Conservation (phyloP, 169 alveolate genomes). For the Cryptosporidium felis region DNA sequence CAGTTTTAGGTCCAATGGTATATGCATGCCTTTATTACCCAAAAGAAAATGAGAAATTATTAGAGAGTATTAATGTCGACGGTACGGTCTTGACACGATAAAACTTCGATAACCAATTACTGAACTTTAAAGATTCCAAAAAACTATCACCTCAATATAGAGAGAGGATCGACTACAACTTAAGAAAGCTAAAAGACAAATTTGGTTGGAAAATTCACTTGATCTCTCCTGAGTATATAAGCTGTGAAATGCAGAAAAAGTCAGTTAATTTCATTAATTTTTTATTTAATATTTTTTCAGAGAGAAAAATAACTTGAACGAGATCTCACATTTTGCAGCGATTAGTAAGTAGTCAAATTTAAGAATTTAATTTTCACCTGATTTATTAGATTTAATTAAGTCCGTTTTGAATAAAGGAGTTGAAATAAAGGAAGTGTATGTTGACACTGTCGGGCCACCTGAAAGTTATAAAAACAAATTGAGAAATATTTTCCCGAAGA, state of each 20-base stretch:
- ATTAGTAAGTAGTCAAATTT: conserved; percentile 68
- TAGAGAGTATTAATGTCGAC: conserved; percentile 84
- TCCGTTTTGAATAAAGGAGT: conserved; percentile 74
- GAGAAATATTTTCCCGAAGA: conserved; percentile 78
- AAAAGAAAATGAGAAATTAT: conserved; percentile 75
- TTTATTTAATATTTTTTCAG: conserved; percentile 69
- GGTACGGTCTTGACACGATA: conserved; percentile 70
- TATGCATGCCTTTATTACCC: conserved; percentile 94
- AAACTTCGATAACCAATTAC: not conserved
- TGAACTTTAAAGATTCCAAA: conserved; percentile 83
- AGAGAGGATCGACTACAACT: conserved; percentile 81
- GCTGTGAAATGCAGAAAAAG: conserved; percentile 86
- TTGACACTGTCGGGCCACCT: conserved; percentile 96
- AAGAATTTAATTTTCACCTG: not conserved
- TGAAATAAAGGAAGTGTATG: conserved; percentile 80
- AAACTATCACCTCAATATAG: conserved; percentile 84
- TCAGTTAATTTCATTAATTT: conserved; percentile 29
- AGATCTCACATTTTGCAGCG: conserved; percentile 91
- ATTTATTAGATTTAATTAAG: conserved; percentile 74
- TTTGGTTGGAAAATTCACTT: conserved; percentile 81
- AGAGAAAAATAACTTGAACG: conserved; percentile 86
- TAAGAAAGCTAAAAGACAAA: conserved; percentile 74
- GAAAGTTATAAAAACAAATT: conserved; percentile 85
- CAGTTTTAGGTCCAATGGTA: conserved; percentile 98
- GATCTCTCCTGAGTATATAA: conserved; percentile 84